Evolutionary conservation across 2,329 filamentous ascomycete genomes (phyloP).

Genomic region (Fusarium sp.): DNA sequence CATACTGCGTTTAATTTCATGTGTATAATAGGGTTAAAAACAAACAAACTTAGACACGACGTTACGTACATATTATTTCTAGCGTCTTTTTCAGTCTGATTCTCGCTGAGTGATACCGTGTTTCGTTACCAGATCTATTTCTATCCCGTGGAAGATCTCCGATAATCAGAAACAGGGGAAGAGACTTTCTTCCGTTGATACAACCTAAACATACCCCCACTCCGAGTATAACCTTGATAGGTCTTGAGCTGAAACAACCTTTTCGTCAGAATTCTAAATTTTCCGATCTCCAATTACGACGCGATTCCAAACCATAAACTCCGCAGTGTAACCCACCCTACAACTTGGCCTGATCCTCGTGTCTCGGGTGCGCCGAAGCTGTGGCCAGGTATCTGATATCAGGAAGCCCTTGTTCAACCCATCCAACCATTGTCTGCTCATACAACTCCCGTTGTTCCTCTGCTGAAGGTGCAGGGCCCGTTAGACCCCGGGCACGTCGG

Average conservation of each 20-base stretch:
- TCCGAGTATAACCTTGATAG: neutral
- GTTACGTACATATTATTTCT: slow-evolving; percentile 21
- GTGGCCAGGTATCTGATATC: slow-evolving; percentile 27
- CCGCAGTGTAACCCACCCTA: neutral
- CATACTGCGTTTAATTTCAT: slow-evolving; percentile 6
- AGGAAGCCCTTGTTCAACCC: slow-evolving; percentile 28
- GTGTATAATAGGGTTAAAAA: slow-evolving; percentile 18
- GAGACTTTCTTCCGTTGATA: neutral
- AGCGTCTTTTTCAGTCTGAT: neutral
- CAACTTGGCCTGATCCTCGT: slow-evolving; percentile 9
- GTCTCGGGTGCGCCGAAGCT: slow-evolving; percentile 4
- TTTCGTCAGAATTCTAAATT: neutral
- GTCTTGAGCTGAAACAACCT: neutral
- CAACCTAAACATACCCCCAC: neutral
- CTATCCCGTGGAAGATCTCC: neutral
- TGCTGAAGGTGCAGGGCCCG: slow-evolving; percentile 9
- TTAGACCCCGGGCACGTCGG: slow-evolving; percentile 12
- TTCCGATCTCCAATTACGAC: neutral
- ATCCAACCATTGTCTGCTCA: slow-evolving; percentile 28
- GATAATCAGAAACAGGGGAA: neutral
- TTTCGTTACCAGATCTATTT: neutral
- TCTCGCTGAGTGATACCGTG: no score
- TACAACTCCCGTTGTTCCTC: slow-evolving; percentile 26
- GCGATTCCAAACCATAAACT: neutral
- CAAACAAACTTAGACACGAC: slow-evolving; percentile 23